Conservation (phyloP, 208 protist species). For the Crithidia sp. region DNA sequence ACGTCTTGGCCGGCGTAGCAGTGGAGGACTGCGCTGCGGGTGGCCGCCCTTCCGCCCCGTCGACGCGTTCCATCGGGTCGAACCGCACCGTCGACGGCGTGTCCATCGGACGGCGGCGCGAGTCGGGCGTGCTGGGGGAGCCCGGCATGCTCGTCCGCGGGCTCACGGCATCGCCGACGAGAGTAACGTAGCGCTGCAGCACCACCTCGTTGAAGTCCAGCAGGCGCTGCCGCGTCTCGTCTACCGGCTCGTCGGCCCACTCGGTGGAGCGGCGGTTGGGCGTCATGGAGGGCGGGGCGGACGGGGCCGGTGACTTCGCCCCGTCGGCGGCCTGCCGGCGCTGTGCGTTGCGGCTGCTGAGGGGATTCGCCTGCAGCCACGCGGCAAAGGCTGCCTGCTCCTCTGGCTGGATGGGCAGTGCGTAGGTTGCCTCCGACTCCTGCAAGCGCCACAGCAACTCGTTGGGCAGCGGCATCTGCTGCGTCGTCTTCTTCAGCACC, state of each 20-base stretch:
- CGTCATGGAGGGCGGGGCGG: background rate
- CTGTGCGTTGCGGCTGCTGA: constrained; percentile 46
- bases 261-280: constrained; percentile 26
- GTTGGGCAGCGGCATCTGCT: constrained; percentile 50
- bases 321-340: constrained; percentile 6
- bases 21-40: background rate
- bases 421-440: constrained; percentile 46
- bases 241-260: constrained; percentile 40
- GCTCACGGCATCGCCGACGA: constrained; percentile 60
- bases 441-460: constrained; percentile 45
- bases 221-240: constrained; percentile 61
- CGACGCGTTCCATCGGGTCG: background rate
- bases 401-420: constrained; percentile 29
- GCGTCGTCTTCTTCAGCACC: constrained; percentile 38
- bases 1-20: too few relatives aligned
- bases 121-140: constrained; percentile 20
- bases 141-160: constrained; percentile 29
- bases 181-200: constrained; percentile 53
- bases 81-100: constrained; percentile 2
- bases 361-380: constrained; percentile 53
- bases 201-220: constrained; percentile 71
- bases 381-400: constrained; percentile 48
- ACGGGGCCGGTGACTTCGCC: background rate
- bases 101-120: constrained; percentile 3
- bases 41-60: background rate